Conservation (phyloP, 164 flowering plant genomes). For the Aristolochia contorta region DNA sequence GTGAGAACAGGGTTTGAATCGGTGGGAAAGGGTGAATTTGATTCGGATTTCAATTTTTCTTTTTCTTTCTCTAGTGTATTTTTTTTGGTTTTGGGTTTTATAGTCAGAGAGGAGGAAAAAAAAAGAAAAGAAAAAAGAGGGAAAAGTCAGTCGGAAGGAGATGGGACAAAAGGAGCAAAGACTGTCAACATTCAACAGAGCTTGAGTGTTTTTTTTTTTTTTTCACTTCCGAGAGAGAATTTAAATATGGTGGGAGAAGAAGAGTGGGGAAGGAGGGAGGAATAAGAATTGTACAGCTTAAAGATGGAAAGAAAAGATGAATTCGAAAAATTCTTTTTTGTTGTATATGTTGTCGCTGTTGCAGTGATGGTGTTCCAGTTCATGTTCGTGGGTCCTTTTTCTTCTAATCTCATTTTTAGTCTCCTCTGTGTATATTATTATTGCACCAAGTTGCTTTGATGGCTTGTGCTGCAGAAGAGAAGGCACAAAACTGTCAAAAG, state of each 20-base stretch:
- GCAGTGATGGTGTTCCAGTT: neutral
- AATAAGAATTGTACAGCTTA: conserved; percentile 13
- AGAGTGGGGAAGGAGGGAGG: neutral
- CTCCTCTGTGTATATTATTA: neutral
- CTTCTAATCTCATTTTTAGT: neutral
- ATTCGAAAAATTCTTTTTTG: conserved; percentile 4
- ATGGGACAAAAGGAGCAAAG: no score
- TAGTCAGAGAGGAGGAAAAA: neutral
- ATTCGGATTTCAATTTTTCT: conserved; percentile 1
- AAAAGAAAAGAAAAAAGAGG: neutral
- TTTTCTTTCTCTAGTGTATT: neutral
- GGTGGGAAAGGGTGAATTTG: conserved; percentile 5
- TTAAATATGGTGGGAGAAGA: neutral
- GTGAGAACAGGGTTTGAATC: neutral
- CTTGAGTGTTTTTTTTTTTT: neutral
- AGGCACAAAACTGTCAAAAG: neutral
- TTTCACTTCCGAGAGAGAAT: conserved; percentile 7
- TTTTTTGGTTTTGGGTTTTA: conserved; percentile 1
- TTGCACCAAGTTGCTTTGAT: no score
- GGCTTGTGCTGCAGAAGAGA: neutral
- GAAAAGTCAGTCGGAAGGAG: neutral
- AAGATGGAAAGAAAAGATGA: conserved; percentile 2
- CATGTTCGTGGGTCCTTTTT: neutral
- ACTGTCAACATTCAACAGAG: no score
- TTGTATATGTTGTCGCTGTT: no score